Evolutionary conservation across 169 alveolate genomes (phyloP).

Genomic region (Ichthyophthirius multifiliis): DNA sequence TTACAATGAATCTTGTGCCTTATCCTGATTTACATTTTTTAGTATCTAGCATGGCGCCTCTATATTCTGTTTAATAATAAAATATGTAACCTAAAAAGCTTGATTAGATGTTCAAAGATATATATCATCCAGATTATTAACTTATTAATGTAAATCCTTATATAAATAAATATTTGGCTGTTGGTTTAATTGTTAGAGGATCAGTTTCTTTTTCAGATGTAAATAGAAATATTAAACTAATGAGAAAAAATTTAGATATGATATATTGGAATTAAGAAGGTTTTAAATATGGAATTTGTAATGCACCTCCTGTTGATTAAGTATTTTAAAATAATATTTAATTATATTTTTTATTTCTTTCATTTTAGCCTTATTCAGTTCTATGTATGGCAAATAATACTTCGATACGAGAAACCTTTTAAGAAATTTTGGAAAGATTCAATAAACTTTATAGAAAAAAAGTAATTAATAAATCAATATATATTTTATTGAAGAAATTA

Average conservation of each 20-base stretch:
- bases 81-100: conserved; percentile 78
- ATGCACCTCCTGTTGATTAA: conserved; percentile 82
- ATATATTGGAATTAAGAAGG: conserved; percentile 92
- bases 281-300: conserved; percentile 89
- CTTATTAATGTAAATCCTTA: conserved; percentile 72
- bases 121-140: conserved; percentile 76
- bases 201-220: conserved; percentile 88
- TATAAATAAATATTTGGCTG: conserved; percentile 85
- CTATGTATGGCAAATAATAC: conserved; percentile 88
- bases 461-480: not conserved
- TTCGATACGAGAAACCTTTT: conserved; percentile 75
- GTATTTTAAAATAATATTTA: not conserved
- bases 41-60: conserved; percentile 85
- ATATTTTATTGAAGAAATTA: not conserved
- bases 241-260: conserved; percentile 84
- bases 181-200: conserved; percentile 92
- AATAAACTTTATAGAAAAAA: conserved; percentile 84
- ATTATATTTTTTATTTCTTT: not conserved
- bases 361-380: conserved; percentile 75
- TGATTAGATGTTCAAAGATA: conserved; percentile 89
- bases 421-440: conserved; percentile 76
- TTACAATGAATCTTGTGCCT: conserved; percentile 94
- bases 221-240: conserved; percentile 81
- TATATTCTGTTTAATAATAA: conserved; percentile 73
- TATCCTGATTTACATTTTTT: conserved; percentile 91